A percentile compares a stretch with the other conserved stretches of the same genome.
phyloP scores from a whole-genome alignment of 2,329 filamentous ascomycete genomes.

The Metarhizium rileyi region DNA sequence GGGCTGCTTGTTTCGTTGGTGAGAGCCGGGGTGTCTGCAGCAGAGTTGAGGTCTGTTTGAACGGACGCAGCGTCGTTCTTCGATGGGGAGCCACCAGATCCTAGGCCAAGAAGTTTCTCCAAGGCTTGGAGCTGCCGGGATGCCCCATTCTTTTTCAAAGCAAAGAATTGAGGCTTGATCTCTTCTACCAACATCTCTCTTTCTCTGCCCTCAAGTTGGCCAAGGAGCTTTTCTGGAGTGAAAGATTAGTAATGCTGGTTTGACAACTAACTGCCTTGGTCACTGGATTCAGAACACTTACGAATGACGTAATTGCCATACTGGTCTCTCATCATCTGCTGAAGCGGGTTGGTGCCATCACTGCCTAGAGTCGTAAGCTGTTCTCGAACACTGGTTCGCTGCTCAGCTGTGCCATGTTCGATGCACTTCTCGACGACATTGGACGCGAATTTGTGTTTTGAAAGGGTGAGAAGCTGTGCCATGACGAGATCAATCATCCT shows the following conservation, averaged over 20 bases:
- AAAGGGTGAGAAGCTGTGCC: conserved; percentile 60
- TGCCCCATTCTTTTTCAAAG: conserved; percentile 53
- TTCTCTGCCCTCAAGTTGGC: conserved; percentile 49
- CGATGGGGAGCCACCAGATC: conserved; percentile 13
- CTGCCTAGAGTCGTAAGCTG: conserved; percentile 49
- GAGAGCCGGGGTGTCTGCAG: conserved; percentile 54
- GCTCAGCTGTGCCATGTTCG: conserved; percentile 55
- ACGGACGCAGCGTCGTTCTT: conserved; percentile 22
- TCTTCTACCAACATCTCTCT: conserved; percentile 50
- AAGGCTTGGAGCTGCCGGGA: conserved; percentile 47
- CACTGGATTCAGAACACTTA: conserved; percentile 45
- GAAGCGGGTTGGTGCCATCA: conserved; percentile 60
- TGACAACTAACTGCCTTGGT: too few relatives aligned
- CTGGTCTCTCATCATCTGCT: conserved; percentile 75
- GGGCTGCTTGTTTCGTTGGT: conserved; percentile 62
- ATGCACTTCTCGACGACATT: conserved; percentile 97
- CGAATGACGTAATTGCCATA: conserved; percentile 96
- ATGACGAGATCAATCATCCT: conserved; percentile 68
- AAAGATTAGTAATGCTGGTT: conserved; percentile 9
- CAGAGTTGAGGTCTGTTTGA: conserved; percentile 40
- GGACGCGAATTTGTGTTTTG: conserved; percentile 93
- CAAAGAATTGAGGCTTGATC: conserved; percentile 51
- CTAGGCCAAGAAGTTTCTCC: conserved; percentile 22
- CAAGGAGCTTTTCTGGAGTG: conserved; percentile 65
- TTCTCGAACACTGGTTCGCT: conserved; percentile 59